Evolutionary conservation across 805 yeast species (phyloP), one percentile per base, ranked within the genome.

Genomic region (Ogataea chonburiensis): DNA sequence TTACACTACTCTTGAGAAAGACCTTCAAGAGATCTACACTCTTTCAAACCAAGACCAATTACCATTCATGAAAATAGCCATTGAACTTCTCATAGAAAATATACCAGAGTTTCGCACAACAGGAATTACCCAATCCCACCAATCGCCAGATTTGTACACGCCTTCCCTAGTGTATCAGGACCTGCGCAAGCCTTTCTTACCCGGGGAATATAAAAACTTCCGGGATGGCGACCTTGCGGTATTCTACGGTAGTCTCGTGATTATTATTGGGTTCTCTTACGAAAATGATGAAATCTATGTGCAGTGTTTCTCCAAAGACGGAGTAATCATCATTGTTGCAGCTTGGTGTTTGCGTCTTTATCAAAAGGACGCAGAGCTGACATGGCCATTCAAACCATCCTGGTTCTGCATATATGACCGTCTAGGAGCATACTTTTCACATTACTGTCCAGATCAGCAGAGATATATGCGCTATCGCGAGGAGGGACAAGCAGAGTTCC

Each of bases 371-470:
- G 22, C 7, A 19, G 22, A 19, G 22, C 14, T 22, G 17, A 5
- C 28, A 41, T 5, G 18, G 35, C 12, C 17, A 29, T 19, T 19
- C 22, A 10, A 19, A 7, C 9, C 22, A 19, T 19, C 22, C 10
- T 19, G 22, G 20, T 45, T 47, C 23, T 44, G 38, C 4, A 42
- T 40, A 10, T 38, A 36, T 29, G 52, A 48, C 23, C 32, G 33
- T 21, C 20, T 48, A 6, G 52, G 52, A 17, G 23, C 37, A 5
- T 34, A 40, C 28, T 48, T 31, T 46, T 43, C 33, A 34, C 16
- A 5, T 14, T 37, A 10, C 17, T 10, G 14, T 30, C 34, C 17
- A 16, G 17, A 17, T 26, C 15, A 13, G n/a, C 27, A 29, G 12
- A 15, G 13, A 24, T 31, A 24, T 19, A 24, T 20, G 5, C 14